Base-by-base conservation (phyloP, 257 asterid species). In the Solanum chilense region DNA sequence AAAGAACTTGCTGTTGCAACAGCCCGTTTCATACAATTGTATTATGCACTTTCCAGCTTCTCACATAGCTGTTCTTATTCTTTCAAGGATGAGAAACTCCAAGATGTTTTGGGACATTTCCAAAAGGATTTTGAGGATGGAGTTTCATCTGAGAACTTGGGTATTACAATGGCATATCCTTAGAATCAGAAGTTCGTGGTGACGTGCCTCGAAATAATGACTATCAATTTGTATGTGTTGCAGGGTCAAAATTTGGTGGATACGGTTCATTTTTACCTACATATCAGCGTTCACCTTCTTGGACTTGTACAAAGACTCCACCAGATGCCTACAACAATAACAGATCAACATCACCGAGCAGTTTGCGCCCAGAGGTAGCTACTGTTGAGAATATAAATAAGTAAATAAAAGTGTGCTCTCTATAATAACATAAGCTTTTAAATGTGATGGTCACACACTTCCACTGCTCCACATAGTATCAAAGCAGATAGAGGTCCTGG, bases 101-200 rank as follows among this genome's bases (percentile, higher is more conserved):
- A 94, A 83, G 92, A 89, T 85, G 92, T 91, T 70, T 87, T 94
- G 91, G 97, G 97, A 60, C 96, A 94, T 88, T 90, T 91, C 89
- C 95, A 93, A 90, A 92, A 94, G 89, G 97, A 94, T 88, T 94
- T 94, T 86, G 95, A 94, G 91, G 97, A 95, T 75, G 96, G 94
- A 39, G 95, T 94, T 88, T 93, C 97, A 39, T 94, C 94, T 86
- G 97, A 93, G 89, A 94, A 92, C 90, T 91, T 94, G 93, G 97
- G 97, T 81, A 81, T 49, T 81, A 81, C 70, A 81, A 6, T 81
- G 69, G 70, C 27, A 49, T 31, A 29, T 49, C 14, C 85, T 81
- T 94, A 89, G 88, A 93, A 87, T 62, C 83, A 80, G 86, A 75
- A 81, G 75, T 62, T 87, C 27, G 13, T 12, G 70, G n/a, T 73